Evolutionary conservation across 2,329 filamentous ascomycete genomes (phyloP), one percentile per base, ranked within the genome.

Genomic region (Sporothrix inflata): DNA sequence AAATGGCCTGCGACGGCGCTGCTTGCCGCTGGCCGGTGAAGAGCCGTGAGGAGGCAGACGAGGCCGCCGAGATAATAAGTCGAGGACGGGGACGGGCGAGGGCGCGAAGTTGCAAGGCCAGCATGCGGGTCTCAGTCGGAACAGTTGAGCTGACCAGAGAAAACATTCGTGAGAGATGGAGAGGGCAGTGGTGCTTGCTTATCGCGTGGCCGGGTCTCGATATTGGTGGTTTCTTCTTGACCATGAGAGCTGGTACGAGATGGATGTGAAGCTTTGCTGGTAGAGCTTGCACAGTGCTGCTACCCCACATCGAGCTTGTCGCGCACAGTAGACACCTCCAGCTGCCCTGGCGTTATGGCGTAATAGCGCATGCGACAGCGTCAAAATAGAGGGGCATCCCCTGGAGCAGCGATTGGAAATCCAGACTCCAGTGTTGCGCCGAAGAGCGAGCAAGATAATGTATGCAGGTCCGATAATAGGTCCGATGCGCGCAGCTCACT

Each of bases 381-480:
- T 4, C 42, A 12, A 45, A 66, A 66, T 34, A 66, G 61, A 49
- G 63, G 21, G 63, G 60, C 38, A 65, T 45, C 21, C 38, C 38
- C 60, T 45, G 21, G n/a, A 47, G 12, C 21, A 16, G 42, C n/a
- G 14, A 53, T 53, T 53, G 16, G 65, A 68, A 53, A 68, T 68
- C n/a, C 65, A 40, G 30, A 11, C 47, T 1, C 12, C n/a, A 47
- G 21, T 30, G 42, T 34, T 47, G 45, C 30, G n/a, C 30, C 30
- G 65, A 53, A 53, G 27, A 2, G 14, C 19, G 65, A 51, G 42
- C 11, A n/a, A n/a, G n/a, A n/a, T n/a, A 51, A 40, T 12, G 24
- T n/a, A 51, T 49, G 45, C 47, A 68, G 65, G 47, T 40, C 47
- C 65, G 63, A 66, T 49, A n/a, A 47, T 40, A 66, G 63, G 40